Evolutionary conservation across 1,284 basidiomycete species (phyloP), one percentile per base, ranked within the genome.

Genomic region (Ceratobasidium sp.): DNA sequence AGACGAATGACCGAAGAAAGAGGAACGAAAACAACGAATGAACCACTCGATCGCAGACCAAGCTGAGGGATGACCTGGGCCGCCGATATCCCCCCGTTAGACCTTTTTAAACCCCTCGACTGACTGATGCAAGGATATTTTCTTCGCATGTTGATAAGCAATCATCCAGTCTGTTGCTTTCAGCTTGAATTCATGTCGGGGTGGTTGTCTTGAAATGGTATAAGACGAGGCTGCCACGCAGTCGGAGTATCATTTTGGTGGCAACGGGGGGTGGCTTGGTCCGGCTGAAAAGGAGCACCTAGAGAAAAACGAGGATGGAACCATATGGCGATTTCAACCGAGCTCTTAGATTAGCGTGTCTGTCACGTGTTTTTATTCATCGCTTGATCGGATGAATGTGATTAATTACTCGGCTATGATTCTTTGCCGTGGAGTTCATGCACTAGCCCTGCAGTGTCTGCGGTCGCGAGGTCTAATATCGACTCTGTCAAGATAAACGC

Each of bases 381-480:
- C n/a, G n/a, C n/a, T n/a, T n/a, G n/a, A n/a, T n/a, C 56, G 72
- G 72, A 66, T 73, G 28, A 51, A 66, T 14, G 7, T 9, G 12
- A 36, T 44, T 8, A 25, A 38, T 56, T 25, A 53, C 44, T 30
- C 1, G 7, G 7, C 28, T 3, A 23, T n/a, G n/a, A 44, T 36
- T 38, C 21, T 44, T 23, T 23, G 9, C 4, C 42, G 70, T 44
- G 72, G 72, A 14, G 54, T 73, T 12, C 66, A 69, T 56, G 64
- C 64, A 6, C 30, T 70, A 3, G 49, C 58, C 6, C 36, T 73
- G 7, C 36, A 64, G 40, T 73, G 8, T 73, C 72, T 33, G 62
- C 72, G 8, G 72, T 70, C 23, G 72, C 72, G 14, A 53, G 72
- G 23, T 73, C 72, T 2, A 73, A 73, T 38, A 59, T 69, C 48